phyloP scores from a whole-genome alignment of 129 eudicot genomes.

The Helianthus tuberosus region DNA sequence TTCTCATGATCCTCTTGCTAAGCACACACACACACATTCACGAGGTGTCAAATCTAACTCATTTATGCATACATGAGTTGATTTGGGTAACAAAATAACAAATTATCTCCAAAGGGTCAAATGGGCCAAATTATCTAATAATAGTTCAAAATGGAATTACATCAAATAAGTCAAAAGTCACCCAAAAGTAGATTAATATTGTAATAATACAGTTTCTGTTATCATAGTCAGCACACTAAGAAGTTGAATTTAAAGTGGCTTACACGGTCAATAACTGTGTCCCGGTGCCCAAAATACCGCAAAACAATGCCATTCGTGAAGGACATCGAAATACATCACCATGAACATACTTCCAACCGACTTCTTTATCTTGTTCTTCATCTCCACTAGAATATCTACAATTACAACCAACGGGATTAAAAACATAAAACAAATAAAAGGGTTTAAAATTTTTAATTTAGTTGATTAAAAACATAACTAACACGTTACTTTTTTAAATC shows the following conservation, averaged over 20 bases:
- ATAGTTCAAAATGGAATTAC: not conserved
- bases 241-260: slow-evolving; percentile 22
- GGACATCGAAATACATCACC: slow-evolving; percentile 86
- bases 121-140: not conserved
- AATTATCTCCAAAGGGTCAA: not conserved
- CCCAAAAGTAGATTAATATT: not conserved
- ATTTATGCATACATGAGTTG: not conserved
- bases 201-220: not conserved
- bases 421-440: slow-evolving; percentile 4
- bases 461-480: not conserved
- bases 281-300: slow-evolving; percentile 81
- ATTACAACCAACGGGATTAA: not conserved
- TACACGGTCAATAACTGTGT: slow-evolving; percentile 74
- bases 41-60: not conserved
- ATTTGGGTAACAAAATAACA: slow-evolving; percentile 1
- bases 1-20: not conserved
- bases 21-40: not conserved
- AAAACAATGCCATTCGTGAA: slow-evolving; percentile 55
- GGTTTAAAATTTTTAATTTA: not conserved
- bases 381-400: slow-evolving; percentile 70
- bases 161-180: not conserved
- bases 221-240: not conserved
- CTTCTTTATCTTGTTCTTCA: slow-evolving; percentile 92
- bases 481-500: slow-evolving; percentile 68
- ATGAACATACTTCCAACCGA: slow-evolving; percentile 82